phyloP scores from a whole-genome alignment of 2,329 filamentous ascomycete species.

The Fusarium sp. region DNA sequence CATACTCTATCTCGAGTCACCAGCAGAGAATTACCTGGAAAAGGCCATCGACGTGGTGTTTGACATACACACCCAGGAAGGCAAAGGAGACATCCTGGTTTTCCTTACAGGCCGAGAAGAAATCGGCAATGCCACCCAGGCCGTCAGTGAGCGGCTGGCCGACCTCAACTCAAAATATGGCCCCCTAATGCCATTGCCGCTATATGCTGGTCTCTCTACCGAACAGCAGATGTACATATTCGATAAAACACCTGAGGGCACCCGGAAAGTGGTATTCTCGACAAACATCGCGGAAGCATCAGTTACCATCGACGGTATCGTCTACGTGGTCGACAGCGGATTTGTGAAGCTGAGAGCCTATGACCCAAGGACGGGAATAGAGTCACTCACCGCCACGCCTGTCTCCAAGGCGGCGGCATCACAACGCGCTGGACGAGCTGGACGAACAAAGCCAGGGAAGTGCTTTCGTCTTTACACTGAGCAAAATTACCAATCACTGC shows the following conservation, averaged over 20 bases:
- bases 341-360: slow-evolving; percentile 91
- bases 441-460: slow-evolving; percentile 87
- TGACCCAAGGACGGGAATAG: slow-evolving; percentile 84
- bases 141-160: slow-evolving; percentile 74
- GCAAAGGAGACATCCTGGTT: slow-evolving; percentile 84
- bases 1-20: slow-evolving; percentile 77
- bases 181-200: slow-evolving; percentile 63
- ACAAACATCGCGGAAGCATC: slow-evolving; percentile 98
- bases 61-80: slow-evolving; percentile 83
- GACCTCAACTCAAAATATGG: slow-evolving; percentile 57
- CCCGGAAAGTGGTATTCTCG: slow-evolving; percentile 87
- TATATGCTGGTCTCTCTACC: slow-evolving; percentile 87
- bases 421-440: slow-evolving; percentile 88
- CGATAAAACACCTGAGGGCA: slow-evolving; percentile 79
- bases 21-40: slow-evolving; percentile 87
- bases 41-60: slow-evolving; percentile 82
- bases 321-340: slow-evolving; percentile 88
- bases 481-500: slow-evolving; percentile 68
- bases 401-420: slow-evolving; percentile 92
- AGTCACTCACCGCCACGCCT: slow-evolving; percentile 80
- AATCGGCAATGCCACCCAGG: slow-evolving; percentile 82
- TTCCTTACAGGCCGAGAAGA: slow-evolving; percentile 94
- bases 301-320: slow-evolving; percentile 90
- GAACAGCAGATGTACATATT: slow-evolving; percentile 97
- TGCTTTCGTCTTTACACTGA: slow-evolving; percentile 94